phyloP scores from a whole-genome alignment of 805 yeast genomes.

The Schizosaccharomyces cryophilus region DNA sequence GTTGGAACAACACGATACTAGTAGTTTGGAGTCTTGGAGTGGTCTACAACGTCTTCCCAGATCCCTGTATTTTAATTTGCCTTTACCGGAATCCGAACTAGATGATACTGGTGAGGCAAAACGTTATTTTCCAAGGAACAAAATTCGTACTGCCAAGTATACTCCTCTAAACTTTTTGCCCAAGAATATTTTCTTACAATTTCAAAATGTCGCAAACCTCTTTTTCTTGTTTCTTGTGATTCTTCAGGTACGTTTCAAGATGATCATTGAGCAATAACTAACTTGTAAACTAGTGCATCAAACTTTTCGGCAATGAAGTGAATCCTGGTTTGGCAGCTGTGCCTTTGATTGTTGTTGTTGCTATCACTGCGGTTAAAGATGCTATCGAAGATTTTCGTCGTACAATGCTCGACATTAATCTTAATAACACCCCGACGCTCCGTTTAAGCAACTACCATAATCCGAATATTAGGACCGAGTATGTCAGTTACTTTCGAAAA shows the following conservation, averaged over 20 bases:
- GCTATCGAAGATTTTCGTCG: slow-evolving; percentile 57
- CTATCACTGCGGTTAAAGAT: slow-evolving; percentile 50
- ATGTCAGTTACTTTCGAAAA: slow-evolving; percentile 38
- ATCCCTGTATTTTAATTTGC: slow-evolving; percentile 24
- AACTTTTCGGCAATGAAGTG: slow-evolving; percentile 42
- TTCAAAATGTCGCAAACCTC: slow-evolving; percentile 69
- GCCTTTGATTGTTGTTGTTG: slow-evolving; percentile 57
- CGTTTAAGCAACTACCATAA: slow-evolving; percentile 29
- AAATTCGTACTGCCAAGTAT: slow-evolving; percentile 84
- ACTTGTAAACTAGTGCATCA: slow-evolving; percentile 16
- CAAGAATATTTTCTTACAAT: slow-evolving; percentile 56
- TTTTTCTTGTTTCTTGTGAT: slow-evolving; percentile 62
- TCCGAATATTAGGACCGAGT: slow-evolving; percentile 29
- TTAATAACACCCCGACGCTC: slow-evolving; percentile 42
- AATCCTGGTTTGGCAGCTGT: slow-evolving; percentile 55
- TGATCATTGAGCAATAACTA: background rate
- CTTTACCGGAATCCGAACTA: slow-evolving; percentile 21
- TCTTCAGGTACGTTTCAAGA: slow-evolving; percentile 37
- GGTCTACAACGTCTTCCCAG: slow-evolving; percentile 11
- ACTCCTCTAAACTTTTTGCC: slow-evolving; percentile 79
- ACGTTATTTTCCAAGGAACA: slow-evolving; percentile 54
- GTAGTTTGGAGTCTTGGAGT: background rate
- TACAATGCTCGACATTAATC: slow-evolving; percentile 34
- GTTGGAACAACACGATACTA: background rate
- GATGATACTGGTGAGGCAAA: slow-evolving; percentile 33